Percentiles rank a stretch among this genome's conserved stretches.
phyloP scores from a whole-genome alignment of 108 stramenopile species.

The Cyclotella kingstonii region DNA sequence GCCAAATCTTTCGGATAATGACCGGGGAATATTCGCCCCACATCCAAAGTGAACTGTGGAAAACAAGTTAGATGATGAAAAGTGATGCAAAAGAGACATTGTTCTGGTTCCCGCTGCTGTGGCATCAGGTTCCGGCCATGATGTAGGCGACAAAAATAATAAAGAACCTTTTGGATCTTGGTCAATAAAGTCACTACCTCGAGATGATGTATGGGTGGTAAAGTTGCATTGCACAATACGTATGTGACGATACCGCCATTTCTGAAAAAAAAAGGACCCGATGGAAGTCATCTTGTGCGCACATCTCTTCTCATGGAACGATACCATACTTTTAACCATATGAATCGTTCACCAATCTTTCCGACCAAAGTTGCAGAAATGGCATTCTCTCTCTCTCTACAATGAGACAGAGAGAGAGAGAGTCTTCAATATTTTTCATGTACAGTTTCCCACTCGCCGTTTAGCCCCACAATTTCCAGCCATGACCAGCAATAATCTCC shows the following conservation, averaged over 20 bases:
- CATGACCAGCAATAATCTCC: no score
- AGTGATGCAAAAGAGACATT: conserved; percentile 41
- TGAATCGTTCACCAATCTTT: no score
- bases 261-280: no score
- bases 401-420: no score
- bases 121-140: conserved; percentile 62
- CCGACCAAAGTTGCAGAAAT: no score
- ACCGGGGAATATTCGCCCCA: conserved; percentile 10
- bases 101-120: conserved; percentile 71
- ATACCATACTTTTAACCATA: no score
- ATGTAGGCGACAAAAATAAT: conserved; percentile 48
- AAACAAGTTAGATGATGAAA: conserved; percentile 27
- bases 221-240: neutral
- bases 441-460: no score
- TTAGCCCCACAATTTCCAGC: no score
- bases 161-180: conserved; percentile 7
- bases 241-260: neutral
- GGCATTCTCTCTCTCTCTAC: no score
- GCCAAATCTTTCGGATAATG: no score
- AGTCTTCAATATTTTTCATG: no score
- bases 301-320: neutral
- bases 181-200: neutral
- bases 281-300: no score
- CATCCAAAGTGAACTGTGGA: conserved; percentile 39
- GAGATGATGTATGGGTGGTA: neutral